Percentiles rank a stretch among this genome's conserved stretches.
These are phyloP conservation scores for Auricularia cornea DNA, from an alignment of 768 basidiomycete genomes.

Conservation along the genomic window DNA sequence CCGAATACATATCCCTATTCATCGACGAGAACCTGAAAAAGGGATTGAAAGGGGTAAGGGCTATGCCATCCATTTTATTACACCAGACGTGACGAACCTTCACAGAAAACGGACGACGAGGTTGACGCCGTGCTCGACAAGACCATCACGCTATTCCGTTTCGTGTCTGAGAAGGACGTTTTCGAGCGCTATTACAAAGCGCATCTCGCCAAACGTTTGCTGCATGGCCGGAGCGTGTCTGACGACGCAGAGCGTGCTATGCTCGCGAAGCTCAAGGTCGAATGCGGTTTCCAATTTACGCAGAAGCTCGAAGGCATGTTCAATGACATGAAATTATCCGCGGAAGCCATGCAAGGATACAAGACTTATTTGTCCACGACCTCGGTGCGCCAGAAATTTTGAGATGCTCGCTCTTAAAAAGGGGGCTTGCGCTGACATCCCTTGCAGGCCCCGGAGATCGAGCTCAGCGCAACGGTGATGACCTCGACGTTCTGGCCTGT, in stretches of 20 bases:
- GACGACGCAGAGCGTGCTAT: conserved; percentile 98
- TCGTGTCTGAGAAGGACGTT: conserved; percentile 88
- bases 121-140: conserved; percentile 87
- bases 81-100: too few species aligned
- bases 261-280: conserved; percentile 93
- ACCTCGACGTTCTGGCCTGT: conserved; percentile 97
- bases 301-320: conserved; percentile 99
- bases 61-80: conserved; percentile 5
- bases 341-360: conserved; percentile 74
- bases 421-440: not conserved
- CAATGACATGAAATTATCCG: conserved; percentile 86
- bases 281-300: conserved; percentile 94
- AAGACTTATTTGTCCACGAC: conserved; percentile 46
- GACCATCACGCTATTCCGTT: conserved; percentile 93
- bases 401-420: not conserved
- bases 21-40: conserved; percentile 95
- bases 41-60: conserved; percentile 83
- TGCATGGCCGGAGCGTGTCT: conserved; percentile 79
- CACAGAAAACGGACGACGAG: conserved; percentile 91
- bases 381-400: conserved; percentile 39
- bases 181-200: conserved; percentile 98
- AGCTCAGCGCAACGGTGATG: conserved; percentile 85
- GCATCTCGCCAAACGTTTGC: conserved; percentile 88
- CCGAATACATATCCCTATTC: conserved; percentile 93
- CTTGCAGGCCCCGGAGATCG: conserved; percentile 58